Evolutionary conservation across 306 rosid genomes (phyloP).

Genomic region (Inga leiocalycina): DNA sequence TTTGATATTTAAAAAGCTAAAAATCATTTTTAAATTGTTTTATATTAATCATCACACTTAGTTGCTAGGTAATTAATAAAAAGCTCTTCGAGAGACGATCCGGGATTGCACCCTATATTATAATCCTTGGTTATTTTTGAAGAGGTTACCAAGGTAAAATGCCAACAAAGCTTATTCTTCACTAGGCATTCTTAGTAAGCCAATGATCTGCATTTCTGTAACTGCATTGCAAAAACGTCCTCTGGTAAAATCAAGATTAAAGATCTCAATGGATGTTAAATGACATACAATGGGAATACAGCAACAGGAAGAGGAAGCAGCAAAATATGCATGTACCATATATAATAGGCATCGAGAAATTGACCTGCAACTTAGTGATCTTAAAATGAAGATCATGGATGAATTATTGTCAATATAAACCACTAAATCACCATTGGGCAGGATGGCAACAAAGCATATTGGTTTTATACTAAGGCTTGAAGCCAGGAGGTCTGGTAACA

Average conservation of each 20-base stretch:
- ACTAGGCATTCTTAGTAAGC: constrained; percentile 84
- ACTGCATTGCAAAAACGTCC: constrained; percentile 92
- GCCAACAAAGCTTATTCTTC: too few relatives aligned
- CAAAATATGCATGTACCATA: neutral
- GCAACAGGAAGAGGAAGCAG: neutral
- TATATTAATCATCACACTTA: too few relatives aligned
- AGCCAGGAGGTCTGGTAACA: too few relatives aligned
- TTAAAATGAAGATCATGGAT: neutral
- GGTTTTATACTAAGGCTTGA: neutral
- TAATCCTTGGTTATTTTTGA: too few relatives aligned
- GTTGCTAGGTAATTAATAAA: too few relatives aligned
- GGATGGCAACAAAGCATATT: neutral
- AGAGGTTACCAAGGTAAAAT: too few relatives aligned
- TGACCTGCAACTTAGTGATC: neutral
- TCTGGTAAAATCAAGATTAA: constrained; percentile 56
- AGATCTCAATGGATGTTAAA: constrained; percentile 41
- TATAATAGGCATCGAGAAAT: neutral
- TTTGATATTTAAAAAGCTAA: too few relatives aligned
- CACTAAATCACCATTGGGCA: neutral
- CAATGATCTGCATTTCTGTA: constrained; percentile 81
- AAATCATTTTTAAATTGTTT: too few relatives aligned
- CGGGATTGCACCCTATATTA: too few relatives aligned
- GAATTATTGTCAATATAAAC: neutral
- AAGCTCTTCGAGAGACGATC: too few relatives aligned
- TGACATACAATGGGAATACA: constrained; percentile 16